Base-by-base conservation (phyloP, 1,139 yeast genomes). In the Tardiomyces digboiensis region DNA sequence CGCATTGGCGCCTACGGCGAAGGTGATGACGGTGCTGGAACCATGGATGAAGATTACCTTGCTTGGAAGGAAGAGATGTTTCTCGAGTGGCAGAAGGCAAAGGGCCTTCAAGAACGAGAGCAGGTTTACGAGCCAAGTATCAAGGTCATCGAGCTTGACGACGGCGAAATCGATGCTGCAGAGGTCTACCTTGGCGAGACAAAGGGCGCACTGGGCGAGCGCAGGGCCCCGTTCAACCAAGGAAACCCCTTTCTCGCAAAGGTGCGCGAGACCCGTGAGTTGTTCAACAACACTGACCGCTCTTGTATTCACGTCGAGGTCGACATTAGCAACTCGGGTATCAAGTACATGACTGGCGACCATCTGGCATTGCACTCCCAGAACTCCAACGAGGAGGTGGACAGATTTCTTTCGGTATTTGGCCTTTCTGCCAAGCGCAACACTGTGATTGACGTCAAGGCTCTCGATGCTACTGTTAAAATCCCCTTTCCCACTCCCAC, bases 331-430 rank as follows among this genome's bases (percentile, higher is more conserved):
- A 75, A 68, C 38, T 77, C 93, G 3, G 83, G 84, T 57, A 70
- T 91, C 60, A 80, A 82, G 58, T 91, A 91, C 64, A 72, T 88
- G 43, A 91, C 98, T 10, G 98, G 98, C 62, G 98, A 91, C 62
- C 98, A 91, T 66, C 69, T 91, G 54, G 97, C 96, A 12, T 70
- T 91, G 48, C 85, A 97, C 94, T 91, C 97, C 37, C 86, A 93
- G 38, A 91, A 91, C 64, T 71, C 94, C 3, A 73, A 82, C 59
- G 87, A 81, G 59, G 80, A 85, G 57, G 81, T 88, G 39, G 72
- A 69, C 18, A 70, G 72, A 38, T 83, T 91, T 55, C 66, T 83
- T 50, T 57, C 68, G 42, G 79, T 85, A 8, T 77, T 89, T 51
- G 82, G 77, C 36, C 71, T 91, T 49, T 57, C 64, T 22, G 71